Evolutionary conservation across 306 rosid genomes (phyloP).

Genomic region (Begonia peltatifolia): DNA sequence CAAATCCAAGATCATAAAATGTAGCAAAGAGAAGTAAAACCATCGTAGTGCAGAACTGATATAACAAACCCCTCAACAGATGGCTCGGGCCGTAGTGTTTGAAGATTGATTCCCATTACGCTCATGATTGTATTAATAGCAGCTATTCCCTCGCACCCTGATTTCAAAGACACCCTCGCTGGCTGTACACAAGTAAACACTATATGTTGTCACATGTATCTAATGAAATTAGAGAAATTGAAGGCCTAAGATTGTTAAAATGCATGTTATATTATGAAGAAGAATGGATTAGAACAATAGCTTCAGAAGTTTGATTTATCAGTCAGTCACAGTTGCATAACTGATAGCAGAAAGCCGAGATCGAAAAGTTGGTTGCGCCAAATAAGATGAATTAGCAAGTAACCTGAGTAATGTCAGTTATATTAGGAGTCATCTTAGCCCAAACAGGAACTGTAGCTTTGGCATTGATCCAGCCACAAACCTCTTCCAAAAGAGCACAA

Average conservation of each 20-base stretch:
- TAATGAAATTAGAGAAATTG: no score
- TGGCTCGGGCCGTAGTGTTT: constrained; percentile 85
- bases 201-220: no score
- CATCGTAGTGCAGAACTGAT: constrained; percentile 8
- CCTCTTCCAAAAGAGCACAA: constrained; percentile 79
- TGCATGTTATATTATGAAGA: no score
- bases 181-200: constrained; percentile 25
- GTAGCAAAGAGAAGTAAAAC: constrained; percentile 7
- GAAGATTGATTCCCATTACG: constrained; percentile 93
- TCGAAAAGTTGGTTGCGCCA: no score
- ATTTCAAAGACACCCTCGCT: constrained; percentile 64
- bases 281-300: no score
- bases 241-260: no score
- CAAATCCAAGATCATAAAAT: constrained; percentile 15
- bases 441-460: constrained; percentile 93
- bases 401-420: constrained; percentile 85
- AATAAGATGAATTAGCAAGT: no score
- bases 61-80: constrained; percentile 85
- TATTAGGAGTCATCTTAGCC: constrained; percentile 99
- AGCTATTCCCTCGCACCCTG: constrained; percentile 80
- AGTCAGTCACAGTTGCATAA: no score
- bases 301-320: no score
- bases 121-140: constrained; percentile 98
- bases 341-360: no score
- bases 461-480: constrained; percentile 91